A percentile compares a stretch with the other conserved stretches of the same genome.
These are phyloP conservation scores for Hanseniaspora thailandica DNA, from an alignment of 805 yeast genomes.

Conservation along the genomic window DNA sequence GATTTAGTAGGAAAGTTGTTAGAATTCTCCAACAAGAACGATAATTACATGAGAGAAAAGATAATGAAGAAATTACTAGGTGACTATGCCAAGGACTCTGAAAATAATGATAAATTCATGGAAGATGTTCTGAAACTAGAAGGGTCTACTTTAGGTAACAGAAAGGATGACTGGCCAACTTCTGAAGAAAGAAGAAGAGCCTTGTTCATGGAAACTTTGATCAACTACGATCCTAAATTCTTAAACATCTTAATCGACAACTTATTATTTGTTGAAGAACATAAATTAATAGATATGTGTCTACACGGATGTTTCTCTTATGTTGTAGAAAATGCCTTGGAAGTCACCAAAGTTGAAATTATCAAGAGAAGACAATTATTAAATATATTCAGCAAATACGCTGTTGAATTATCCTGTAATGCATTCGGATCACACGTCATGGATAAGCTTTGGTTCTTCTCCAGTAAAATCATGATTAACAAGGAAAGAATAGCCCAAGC, in stretches of 20 bases:
- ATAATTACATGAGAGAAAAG: constrained; percentile 48
- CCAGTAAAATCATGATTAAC: constrained; percentile 64
- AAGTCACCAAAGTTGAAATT: constrained; percentile 36
- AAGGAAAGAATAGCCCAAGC: constrained; percentile 76
- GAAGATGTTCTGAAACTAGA: constrained; percentile 58
- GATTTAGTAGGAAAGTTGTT: constrained; percentile 58
- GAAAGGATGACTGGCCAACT: constrained; percentile 84
- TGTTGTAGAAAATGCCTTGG: constrained; percentile 60
- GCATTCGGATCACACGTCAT: constrained; percentile 86
- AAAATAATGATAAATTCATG: constrained; percentile 37
- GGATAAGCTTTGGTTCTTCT: constrained; percentile 72
- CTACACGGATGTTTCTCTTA: constrained; percentile 85
- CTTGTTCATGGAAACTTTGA: constrained; percentile 57
- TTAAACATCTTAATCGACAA: constrained; percentile 48
- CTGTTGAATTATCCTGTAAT: constrained; percentile 57
- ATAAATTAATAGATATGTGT: constrained; percentile 60
- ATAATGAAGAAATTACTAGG: constrained; percentile 40
- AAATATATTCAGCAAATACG: constrained; percentile 48
- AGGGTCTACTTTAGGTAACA: constrained; percentile 66
- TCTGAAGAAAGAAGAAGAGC: constrained; percentile 77
- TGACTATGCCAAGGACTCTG: constrained; percentile 33
- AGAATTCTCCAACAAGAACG: constrained; percentile 50
- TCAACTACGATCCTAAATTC: constrained; percentile 54
- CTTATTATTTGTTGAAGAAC: constrained; percentile 48
- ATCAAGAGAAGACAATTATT: constrained; percentile 57